These are phyloP conservation scores for Delphinella strobiligena DNA, from an alignment of 2,329 filamentous ascomycete genomes.

Conservation along the genomic window DNA sequence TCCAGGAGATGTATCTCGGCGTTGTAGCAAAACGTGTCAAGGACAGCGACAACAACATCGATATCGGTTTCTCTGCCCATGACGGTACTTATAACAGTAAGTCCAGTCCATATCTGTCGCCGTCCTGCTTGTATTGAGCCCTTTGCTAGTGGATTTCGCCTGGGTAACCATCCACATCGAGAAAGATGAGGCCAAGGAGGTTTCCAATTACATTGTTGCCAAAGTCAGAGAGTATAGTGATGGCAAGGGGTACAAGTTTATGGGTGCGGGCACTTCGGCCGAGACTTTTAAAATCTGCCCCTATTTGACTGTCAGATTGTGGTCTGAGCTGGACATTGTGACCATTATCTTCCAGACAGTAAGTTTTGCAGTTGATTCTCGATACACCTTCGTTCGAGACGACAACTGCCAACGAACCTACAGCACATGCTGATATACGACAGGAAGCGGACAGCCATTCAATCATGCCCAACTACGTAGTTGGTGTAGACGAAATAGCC, in stretches of 20 bases:
- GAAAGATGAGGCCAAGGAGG: constrained; percentile 6
- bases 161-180: constrained; percentile 41
- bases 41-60: constrained; percentile 36
- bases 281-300: constrained; percentile 50
- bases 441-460: constrained; percentile 63
- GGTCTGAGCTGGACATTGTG: constrained; percentile 66
- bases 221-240: constrained; percentile 49
- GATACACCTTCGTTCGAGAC: no score
- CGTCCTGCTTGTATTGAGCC: no score
- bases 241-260: constrained; percentile 59
- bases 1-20: constrained; percentile 45
- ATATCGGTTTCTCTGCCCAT: constrained; percentile 57
- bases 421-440: no score
- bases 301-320: constrained; percentile 55
- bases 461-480: constrained; percentile 51
- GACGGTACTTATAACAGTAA: constrained; percentile 64
- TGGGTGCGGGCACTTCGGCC: constrained; percentile 58
- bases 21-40: constrained; percentile 45
- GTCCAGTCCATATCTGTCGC: no score
- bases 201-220: constrained; percentile 43
- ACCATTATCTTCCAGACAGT: constrained; percentile 51
- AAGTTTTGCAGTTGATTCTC: no score
- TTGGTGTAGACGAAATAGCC: constrained; percentile 66
- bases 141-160: constrained; percentile 62
- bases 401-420: no score